phyloP scores from a whole-genome alignment of 257 asterid genomes.

The Parsonsia alboflavescens region DNA sequence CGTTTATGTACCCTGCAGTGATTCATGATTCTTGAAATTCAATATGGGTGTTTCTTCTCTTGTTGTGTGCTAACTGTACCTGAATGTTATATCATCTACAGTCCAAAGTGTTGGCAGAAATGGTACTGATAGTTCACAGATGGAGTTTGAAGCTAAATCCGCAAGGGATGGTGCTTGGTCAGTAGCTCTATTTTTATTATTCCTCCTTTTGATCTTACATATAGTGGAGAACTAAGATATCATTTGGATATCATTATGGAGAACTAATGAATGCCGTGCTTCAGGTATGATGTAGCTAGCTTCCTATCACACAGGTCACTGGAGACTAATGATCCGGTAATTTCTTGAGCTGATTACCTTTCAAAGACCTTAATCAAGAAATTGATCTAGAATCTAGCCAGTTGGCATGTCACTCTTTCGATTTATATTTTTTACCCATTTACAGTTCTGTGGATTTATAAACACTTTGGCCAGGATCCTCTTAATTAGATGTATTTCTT shows the following conservation, averaged over 20 bases:
- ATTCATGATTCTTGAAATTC: neutral
- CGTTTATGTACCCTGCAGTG: neutral
- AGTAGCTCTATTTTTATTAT: slow-evolving; percentile 19
- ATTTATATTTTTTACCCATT: neutral
- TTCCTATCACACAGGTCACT: slow-evolving; percentile 66
- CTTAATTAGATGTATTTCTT: neutral
- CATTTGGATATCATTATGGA: neutral
- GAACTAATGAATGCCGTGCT: neutral
- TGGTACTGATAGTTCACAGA: slow-evolving; percentile 49
- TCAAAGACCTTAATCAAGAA: slow-evolving; percentile 19
- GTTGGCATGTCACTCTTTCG: neutral
- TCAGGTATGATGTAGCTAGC: slow-evolving; percentile 76
- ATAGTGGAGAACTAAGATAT: neutral
- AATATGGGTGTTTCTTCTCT: neutral
- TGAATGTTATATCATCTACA: slow-evolving; percentile 20
- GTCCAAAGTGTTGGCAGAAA: slow-evolving; percentile 50
- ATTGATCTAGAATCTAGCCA: neutral
- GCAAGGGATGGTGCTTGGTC: slow-evolving; percentile 99
- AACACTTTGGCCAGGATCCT: neutral
- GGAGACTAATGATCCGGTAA: slow-evolving; percentile 81
- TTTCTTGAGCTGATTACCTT: slow-evolving; percentile 27
- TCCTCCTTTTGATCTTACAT: neutral
- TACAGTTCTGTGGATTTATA: neutral
- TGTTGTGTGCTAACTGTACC: neutral
- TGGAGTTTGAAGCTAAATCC: slow-evolving; percentile 96